phyloP scores from a whole-genome alignment of 371 early-diverging fungal species.

The Mucor sp. region DNA sequence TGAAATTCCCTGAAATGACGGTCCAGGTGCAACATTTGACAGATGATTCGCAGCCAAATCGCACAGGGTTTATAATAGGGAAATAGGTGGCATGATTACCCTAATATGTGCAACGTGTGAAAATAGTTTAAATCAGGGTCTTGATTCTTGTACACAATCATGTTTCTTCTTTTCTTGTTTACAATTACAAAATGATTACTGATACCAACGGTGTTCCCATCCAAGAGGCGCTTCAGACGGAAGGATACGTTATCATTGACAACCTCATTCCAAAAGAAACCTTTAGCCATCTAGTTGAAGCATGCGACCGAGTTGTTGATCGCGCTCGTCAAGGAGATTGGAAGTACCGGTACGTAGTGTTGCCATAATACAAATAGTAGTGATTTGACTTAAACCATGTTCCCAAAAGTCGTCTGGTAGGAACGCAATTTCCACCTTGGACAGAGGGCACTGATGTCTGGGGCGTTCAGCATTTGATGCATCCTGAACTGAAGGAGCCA shows the following conservation, averaged over 20 bases:
- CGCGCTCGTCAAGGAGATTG: constrained; percentile 55
- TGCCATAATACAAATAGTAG: too few relatives aligned
- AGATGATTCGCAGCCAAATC: not conserved
- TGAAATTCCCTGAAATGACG: not conserved
- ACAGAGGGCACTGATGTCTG: constrained; percentile 55
- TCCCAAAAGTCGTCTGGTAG: constrained; percentile 53
- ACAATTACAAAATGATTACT: constrained; percentile 26
- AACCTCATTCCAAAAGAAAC: constrained; percentile 43
- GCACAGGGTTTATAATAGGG: not conserved
- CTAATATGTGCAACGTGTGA: not conserved
- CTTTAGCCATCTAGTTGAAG: constrained; percentile 40
- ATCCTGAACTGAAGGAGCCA: constrained; percentile 54
- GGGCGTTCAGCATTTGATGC: constrained; percentile 60
- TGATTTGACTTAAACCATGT: not conserved
- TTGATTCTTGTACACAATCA: not conserved
- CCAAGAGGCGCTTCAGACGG: constrained; percentile 38
- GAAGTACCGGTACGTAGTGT: constrained; percentile 40
- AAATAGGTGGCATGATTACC: constrained; percentile 2
- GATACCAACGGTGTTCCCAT: constrained; percentile 45
- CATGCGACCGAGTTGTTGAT: constrained; percentile 50
- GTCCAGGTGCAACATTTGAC: not conserved
- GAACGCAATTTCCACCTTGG: constrained; percentile 64
- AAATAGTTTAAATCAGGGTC: not conserved
- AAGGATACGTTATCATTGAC: constrained; percentile 60
- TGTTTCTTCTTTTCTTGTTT: not conserved